Evolutionary conservation across 495 filamentous ascomycete species (phyloP), one percentile per base, ranked within the genome.

Genomic region (Evansstolkia leycettana): DNA sequence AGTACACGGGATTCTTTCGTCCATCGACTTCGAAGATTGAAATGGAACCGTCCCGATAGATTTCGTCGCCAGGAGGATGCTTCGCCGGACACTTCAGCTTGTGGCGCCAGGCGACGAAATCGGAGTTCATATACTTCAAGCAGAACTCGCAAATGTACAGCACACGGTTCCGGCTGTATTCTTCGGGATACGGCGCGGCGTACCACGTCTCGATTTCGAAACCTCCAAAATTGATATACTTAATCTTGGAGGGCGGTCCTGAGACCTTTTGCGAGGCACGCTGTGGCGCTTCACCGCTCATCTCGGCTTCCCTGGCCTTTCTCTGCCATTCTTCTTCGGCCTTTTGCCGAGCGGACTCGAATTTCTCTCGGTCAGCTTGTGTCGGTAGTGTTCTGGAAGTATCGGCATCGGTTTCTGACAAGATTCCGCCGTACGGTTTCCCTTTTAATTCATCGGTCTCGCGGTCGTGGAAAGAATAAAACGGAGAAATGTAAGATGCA

Each of bases 131-230:
- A 63, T 98, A 98, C 55, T 96, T 96, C 31, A 98, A 67, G 52
- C 90, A 98, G 56, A 95, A 98, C 54, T 98, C 92, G 65, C 90
- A 98, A 43, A 98, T 95, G 58, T 93, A 95, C 11, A 98, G 76
- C 13, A 94, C 80, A 23, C 79, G 78, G 50, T 96, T 95, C 45
- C 85, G 78, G 48, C 86, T 95, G 62, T 96, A 98, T 57, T 98
- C 90, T 55, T 95, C 90, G 0, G 90, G 90, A 50, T 98, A 98
- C 13, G 90, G 90, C 17, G 90, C 89, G n/a, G 92, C 87, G 58
- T 98, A 95, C 90, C 90, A 96, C 15, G 88, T 96, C 57, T 98
- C 92, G 47, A 98, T 96, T 51, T 96, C 89, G 60, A 80, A 90
- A 27, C 84, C 84, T 17, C 92, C 90, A 60, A 98, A 96, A 40